Evolutionary conservation across 1,139 yeast species (phyloP).

Genomic region (Yamadazyma triangularis): DNA sequence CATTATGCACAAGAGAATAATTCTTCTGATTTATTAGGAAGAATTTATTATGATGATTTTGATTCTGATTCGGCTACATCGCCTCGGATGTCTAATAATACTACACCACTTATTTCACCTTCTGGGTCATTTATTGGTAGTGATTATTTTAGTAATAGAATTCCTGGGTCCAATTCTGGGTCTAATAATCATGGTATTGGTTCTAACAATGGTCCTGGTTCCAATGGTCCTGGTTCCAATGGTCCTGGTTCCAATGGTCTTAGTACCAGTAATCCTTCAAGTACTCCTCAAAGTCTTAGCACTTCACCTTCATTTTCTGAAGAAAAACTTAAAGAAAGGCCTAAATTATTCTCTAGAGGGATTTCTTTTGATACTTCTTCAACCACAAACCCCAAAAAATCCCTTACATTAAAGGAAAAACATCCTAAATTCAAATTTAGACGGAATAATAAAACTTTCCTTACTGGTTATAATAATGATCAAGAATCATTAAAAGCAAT

Average conservation of each 20-base stretch:
- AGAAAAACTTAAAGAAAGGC: constrained; percentile 4
- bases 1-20: constrained; percentile 35
- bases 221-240: background rate
- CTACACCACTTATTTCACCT: constrained; percentile 17
- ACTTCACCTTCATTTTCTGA: constrained; percentile 6
- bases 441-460: constrained; percentile 56
- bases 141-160: constrained; percentile 11
- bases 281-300: constrained; percentile 7
- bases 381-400: constrained; percentile 29
- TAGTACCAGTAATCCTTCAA: constrained; percentile 11
- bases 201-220: constrained; percentile 5
- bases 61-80: constrained; percentile 30
- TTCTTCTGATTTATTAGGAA: constrained; percentile 38
- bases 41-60: constrained; percentile 43
- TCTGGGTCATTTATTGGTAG: constrained; percentile 7
- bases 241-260: constrained; percentile 9
- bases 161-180: constrained; percentile 8
- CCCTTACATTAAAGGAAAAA: constrained; percentile 50
- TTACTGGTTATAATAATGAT: constrained; percentile 59
- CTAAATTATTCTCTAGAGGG: constrained; percentile 20
- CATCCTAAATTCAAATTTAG: constrained; percentile 53
- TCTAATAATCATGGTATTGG: no score
- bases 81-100: constrained; percentile 16
- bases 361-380: constrained; percentile 51
- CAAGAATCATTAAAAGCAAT: constrained; percentile 55